These are phyloP conservation scores for sunflower (Helianthus annuus) DNA, from an alignment of 129 eudicot species.

Conservation along the genomic window HanXRQr2.0-SUNRISE NC_035435.2:155644164-155644663, in stretches of 20 bases:
- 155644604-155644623: conserved; percentile 67
- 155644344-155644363: conserved; percentile 14
- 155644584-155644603: conserved; percentile 79
- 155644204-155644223: not conserved
- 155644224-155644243: not conserved
- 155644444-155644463: conserved; percentile 16
- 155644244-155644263: not conserved
- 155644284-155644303: conserved; percentile 29
- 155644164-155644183: too few relatives aligned
- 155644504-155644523: not conserved
- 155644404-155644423: conserved; percentile 18
- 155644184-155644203: too few relatives aligned
- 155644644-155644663: conserved; percentile 40
- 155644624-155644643: conserved; percentile 39
- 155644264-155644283: not conserved
- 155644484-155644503: not conserved
- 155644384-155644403: conserved; percentile 36
- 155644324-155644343: too few relatives aligned
- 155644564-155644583: conserved; percentile 92
- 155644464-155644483: conserved; percentile 10
- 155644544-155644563: conserved; percentile 62
- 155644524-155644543: conserved; percentile 21
- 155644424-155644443: conserved; percentile 12
- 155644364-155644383: conserved; percentile 28
- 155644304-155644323: conserved; percentile 21